Conservation (phyloP, 331 rosid genomes). For the Rhamnella rubrinervis region DNA sequence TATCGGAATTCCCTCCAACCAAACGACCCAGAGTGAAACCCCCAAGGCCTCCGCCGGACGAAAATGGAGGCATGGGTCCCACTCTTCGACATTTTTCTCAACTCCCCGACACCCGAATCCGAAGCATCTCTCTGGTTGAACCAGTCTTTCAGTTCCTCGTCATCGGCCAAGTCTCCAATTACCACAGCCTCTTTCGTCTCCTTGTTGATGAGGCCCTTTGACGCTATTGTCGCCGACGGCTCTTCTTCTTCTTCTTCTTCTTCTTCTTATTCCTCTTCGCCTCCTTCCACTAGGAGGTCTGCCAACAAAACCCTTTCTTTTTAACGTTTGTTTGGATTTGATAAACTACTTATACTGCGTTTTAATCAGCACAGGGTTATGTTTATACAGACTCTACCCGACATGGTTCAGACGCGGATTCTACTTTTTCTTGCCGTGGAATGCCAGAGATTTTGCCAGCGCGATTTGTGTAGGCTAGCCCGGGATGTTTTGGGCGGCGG, state of each 20-base stretch:
- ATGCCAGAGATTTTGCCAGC: slow-evolving; percentile 18
- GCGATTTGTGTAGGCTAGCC: slow-evolving; percentile 30
- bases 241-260: slow-evolving; percentile 10
- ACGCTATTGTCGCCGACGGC: slow-evolving; percentile 19
- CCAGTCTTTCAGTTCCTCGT: slow-evolving; percentile 28
- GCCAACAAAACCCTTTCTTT: neutral
- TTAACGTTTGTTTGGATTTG: neutral
- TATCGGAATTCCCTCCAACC: neutral
- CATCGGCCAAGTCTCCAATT: slow-evolving; percentile 23
- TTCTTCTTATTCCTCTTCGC: slow-evolving; percentile 7
- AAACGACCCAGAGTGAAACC: too few relatives aligned
- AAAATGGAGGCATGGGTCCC: slow-evolving; percentile 40
- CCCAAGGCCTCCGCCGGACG: neutral
- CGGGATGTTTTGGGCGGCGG: slow-evolving; percentile 17
- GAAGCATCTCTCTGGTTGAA: slow-evolving; percentile 40
- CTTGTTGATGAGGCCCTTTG: slow-evolving; percentile 34
- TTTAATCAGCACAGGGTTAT: slow-evolving; percentile 26
- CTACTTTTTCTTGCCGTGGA: slow-evolving; percentile 32
- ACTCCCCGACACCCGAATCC: slow-evolving; percentile 35
- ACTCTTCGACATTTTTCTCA: slow-evolving; percentile 37
- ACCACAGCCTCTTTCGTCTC: slow-evolving; percentile 37
- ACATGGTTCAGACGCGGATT: slow-evolving; percentile 32
- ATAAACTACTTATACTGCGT: neutral
- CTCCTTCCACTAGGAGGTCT: slow-evolving; percentile 17
- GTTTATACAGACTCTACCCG: slow-evolving; percentile 39